Evolutionary conservation across 225 moss, liverwort and hornwort genomes (phyloP).

Genomic region (Climacium dendroides): DNA sequence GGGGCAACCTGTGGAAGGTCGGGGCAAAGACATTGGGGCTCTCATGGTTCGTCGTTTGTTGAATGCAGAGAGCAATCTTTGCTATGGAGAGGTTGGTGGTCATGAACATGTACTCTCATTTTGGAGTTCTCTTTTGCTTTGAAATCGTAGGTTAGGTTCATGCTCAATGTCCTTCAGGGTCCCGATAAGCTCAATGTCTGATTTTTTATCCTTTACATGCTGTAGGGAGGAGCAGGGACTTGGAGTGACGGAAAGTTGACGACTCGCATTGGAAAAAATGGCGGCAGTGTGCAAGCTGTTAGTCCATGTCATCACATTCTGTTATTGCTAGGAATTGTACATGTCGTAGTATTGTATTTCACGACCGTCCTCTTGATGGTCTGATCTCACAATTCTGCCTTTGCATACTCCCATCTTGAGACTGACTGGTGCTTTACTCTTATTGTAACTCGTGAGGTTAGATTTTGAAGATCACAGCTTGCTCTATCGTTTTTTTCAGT

Average conservation of each 20-base stretch:
- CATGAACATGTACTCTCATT: not conserved
- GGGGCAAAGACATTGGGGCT: constrained; percentile 88
- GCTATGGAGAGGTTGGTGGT: constrained; percentile 79
- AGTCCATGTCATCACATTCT: constrained; percentile 10
- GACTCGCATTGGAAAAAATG: constrained; percentile 92
- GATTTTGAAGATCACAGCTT: not conserved
- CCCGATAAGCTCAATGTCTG: not conserved
- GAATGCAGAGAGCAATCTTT: constrained; percentile 83
- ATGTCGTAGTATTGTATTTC: not conserved
- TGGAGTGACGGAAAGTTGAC: constrained; percentile 99
- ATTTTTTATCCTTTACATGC: not conserved
- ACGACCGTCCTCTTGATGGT: not conserved
- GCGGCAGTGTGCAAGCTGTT: constrained; percentile 95
- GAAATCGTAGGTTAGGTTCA: not conserved
- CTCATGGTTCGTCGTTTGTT: constrained; percentile 75
- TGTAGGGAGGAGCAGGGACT: constrained; percentile 97
- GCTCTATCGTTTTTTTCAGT: not conserved
- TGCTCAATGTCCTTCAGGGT: not conserved
- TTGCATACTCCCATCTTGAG: not conserved
- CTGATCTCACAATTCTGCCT: not conserved
- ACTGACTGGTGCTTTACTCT: not conserved
- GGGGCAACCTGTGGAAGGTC: constrained; percentile 82
- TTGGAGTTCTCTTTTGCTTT: not conserved
- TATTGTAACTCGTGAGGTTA: not conserved
- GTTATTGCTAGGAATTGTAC: not conserved